Evolutionary conservation across 2,329 filamentous ascomycete genomes (phyloP).

Genomic region (Trichoderma gracile): DNA sequence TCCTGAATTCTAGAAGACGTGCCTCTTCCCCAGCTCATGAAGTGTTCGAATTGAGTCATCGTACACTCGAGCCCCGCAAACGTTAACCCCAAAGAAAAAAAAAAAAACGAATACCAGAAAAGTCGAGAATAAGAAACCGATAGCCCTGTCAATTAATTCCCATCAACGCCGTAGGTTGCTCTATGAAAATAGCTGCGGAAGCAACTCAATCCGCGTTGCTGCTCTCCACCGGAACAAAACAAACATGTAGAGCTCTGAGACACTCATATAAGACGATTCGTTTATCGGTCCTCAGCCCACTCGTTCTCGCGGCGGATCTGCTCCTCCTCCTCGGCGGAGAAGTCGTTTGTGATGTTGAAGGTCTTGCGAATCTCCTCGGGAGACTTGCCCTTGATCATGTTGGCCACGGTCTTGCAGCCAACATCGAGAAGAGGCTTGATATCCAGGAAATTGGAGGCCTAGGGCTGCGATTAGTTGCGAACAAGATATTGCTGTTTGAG

Average conservation of each 20-base stretch:
- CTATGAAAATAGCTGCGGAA: conserved; percentile 17
- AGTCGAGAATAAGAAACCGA: conserved; percentile 19
- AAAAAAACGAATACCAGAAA: conserved; percentile 12
- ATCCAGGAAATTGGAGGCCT: conserved; percentile 98
- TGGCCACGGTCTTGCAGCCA: conserved; percentile 98
- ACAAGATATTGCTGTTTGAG: not conserved
- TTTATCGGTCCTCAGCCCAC: conserved; percentile 81
- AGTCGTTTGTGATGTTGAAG: conserved; percentile 99
- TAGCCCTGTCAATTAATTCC: conserved; percentile 26
- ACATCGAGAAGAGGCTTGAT: conserved; percentile 98
- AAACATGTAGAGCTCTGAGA: not conserved
- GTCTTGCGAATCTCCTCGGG: conserved; percentile 99
- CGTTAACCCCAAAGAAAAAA: not conserved
- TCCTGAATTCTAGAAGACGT: not conserved
- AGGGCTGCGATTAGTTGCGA: conserved; percentile 30
- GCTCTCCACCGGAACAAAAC: not conserved
- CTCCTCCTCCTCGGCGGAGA: conserved; percentile 97
- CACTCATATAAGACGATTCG: not conserved
- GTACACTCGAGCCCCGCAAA: conserved; percentile 13
- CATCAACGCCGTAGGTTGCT: conserved; percentile 30
- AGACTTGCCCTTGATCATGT: conserved; percentile 99
- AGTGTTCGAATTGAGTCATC: conserved; percentile 6
- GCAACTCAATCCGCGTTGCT: conserved; percentile 5
- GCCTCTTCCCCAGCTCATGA: conserved; percentile 7
- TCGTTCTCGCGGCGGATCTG: conserved; percentile 93